Evolutionary conservation across 345 rosid species (phyloP), one percentile per base, ranked within the genome.

Genomic region (Erodium maritimum): DNA sequence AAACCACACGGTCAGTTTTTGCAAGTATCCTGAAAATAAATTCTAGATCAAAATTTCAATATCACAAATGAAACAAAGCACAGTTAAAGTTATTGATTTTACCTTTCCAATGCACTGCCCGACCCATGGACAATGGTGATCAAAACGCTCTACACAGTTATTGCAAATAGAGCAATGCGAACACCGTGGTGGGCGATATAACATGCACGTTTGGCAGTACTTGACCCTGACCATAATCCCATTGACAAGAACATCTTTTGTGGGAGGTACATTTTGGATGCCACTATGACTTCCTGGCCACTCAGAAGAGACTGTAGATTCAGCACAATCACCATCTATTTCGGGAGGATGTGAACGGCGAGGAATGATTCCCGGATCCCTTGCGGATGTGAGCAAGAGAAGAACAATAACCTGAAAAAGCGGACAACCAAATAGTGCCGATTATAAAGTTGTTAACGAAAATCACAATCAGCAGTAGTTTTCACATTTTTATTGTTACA

Each of bases 41-140:
- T 3, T 10, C 34, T 29, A 29, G 8, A 8, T 7, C 56, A 21
- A 20, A 33, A 7, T 1, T 45, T 21, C 2, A 34, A 20, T 14
- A 25, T 51, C 46, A 22, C 25, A 17, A 18, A 48, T 23, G 2
- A n/a, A 33, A 61, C n/a, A 16, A 19, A 12, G 29, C 7, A 33
- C 18, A 18, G 54, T 24, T 50, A 54, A 66, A 3, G 14, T n/a
- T n/a, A n/a, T 19, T 16, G 25, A 52, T 42, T 64, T 19, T 78
- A 91, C 98, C 91, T 78, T 86, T 17, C 93, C 98, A 64, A 91
- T 85, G 63, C 98, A 91, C 61, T 91, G 98, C 48, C 96, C 98
- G 65, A 91, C 95, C 98, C 98, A 91, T 3, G 98, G 98, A 55
- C 98, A 91, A 68, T 91, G 98, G 69, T 91, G 98, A 73, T 91